These are phyloP conservation scores for Hypoxylon trugodes DNA, from an alignment of 495 filamentous ascomycete genomes.

Conservation along the genomic window DNA sequence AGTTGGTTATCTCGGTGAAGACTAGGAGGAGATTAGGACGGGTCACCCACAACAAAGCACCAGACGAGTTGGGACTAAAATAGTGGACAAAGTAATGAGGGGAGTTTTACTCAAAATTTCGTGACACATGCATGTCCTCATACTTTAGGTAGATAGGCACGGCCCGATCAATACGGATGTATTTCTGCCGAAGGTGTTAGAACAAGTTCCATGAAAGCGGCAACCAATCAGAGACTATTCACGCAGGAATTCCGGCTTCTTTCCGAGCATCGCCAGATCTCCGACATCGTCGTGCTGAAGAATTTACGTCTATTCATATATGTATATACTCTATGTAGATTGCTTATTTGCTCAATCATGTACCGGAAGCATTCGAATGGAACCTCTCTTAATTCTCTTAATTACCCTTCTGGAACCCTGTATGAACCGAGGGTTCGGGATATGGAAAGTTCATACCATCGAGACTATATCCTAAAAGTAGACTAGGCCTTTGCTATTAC, in stretches of 20 bases:
- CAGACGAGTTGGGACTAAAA: constrained; percentile 11
- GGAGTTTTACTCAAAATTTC: constrained; percentile 9
- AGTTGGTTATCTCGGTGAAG: not conserved
- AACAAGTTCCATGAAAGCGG: constrained; percentile 1
- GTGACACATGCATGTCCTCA: constrained; percentile 1
- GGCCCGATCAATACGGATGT: constrained; percentile 25
- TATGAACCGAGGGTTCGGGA: too few species aligned
- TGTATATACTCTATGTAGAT: constrained; percentile 6
- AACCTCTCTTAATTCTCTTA: too few species aligned
- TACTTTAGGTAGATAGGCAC: constrained; percentile 6
- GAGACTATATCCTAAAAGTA: too few species aligned
- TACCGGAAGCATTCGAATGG: too few species aligned
- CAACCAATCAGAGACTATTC: constrained; percentile 22
- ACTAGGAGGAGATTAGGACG: not conserved
- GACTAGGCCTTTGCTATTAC: too few species aligned
- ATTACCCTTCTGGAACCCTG: too few species aligned
- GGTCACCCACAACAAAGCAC: not conserved
- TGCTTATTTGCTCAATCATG: too few species aligned
- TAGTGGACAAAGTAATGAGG: constrained; percentile 22
- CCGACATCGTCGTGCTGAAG: not conserved
- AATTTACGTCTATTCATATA: not conserved
- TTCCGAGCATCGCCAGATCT: constrained; percentile 16
- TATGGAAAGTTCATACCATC: too few species aligned
- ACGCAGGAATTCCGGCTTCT: constrained; percentile 9
- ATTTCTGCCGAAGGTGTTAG: constrained; percentile 27